phyloP scores from a whole-genome alignment of 108 stramenopile genomes.

The Tribonema minus region DNA sequence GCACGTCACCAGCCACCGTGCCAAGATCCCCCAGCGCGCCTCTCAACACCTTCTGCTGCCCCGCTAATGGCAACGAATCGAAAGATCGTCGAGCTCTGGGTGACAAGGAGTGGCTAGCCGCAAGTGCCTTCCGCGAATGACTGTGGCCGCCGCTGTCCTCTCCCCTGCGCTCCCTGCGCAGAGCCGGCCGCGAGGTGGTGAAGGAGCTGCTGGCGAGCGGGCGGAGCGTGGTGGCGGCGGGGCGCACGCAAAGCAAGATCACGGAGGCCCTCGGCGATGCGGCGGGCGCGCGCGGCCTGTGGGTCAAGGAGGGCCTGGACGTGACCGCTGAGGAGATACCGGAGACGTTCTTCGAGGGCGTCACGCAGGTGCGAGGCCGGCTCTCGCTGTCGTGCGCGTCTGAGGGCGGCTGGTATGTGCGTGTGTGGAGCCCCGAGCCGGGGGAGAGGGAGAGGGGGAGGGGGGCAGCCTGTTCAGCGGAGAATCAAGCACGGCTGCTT shows the following conservation, averaged over 20 bases:
- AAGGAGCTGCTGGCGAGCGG: slow-evolving; percentile 19
- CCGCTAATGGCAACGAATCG: too few relatives aligned
- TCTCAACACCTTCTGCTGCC: too few relatives aligned
- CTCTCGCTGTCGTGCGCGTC: too few relatives aligned
- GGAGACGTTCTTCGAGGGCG: slow-evolving; percentile 5
- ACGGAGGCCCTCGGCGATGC: background rate
- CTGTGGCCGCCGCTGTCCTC: too few relatives aligned
- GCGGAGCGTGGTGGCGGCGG: slow-evolving; percentile 30
- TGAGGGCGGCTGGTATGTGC: background rate
- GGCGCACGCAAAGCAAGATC: slow-evolving; percentile 1
- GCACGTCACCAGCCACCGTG: too few relatives aligned
- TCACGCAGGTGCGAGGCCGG: slow-evolving; percentile 3
- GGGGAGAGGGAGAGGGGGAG: background rate
- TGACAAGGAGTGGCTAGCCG: too few relatives aligned
- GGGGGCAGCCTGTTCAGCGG: background rate
- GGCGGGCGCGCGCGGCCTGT: too few relatives aligned
- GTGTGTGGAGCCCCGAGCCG: background rate
- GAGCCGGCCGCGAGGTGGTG: slow-evolving; percentile 24
- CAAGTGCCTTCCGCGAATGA: too few relatives aligned
- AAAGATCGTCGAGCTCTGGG: too few relatives aligned
- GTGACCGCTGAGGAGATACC: slow-evolving; percentile 28
- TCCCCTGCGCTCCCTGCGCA: too few relatives aligned
- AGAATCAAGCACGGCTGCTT: background rate
- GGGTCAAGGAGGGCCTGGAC: slow-evolving; percentile 12
- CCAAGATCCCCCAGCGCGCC: too few relatives aligned